Base-by-base conservation (phyloP, 1,284 basidiomycete genomes). In the Coriolopsis trogii region DNA sequence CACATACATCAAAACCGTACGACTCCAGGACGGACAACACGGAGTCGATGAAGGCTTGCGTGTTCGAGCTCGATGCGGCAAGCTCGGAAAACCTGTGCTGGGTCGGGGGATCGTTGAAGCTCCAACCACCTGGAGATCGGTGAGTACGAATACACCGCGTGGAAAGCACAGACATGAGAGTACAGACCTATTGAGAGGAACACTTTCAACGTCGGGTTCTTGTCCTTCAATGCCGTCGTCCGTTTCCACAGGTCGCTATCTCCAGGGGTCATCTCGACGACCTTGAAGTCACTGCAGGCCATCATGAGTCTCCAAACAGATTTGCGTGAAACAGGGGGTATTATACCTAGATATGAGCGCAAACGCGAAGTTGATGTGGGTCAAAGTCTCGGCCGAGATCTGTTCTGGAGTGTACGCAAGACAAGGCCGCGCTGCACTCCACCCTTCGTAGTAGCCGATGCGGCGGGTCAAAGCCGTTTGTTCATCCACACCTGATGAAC, bases 101-200 rank as follows among this genome's bases (percentile, higher is more conserved):
- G 1, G 59, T 61, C 6, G 59, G 59, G 3, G 58, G 58, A 40
- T 60, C 56, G 30, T 59, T 59, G 54, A 59, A 59, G 9, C 46
- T 23, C 55, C 55, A 55, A 15, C 42, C 42, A n/a, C n/a, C n/a
- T n/a, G n/a, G n/a, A n/a, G n/a, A n/a, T n/a, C n/a, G n/a, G n/a
- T n/a, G n/a, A n/a, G n/a, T n/a, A n/a, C n/a, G n/a, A n/a, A n/a
- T n/a, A n/a, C n/a, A n/a, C n/a, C n/a, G n/a, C n/a, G n/a, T n/a
- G n/a, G n/a, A n/a, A n/a, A n/a, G n/a, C n/a, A n/a, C n/a, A n/a
- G n/a, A n/a, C n/a, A n/a, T n/a, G n/a, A n/a, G n/a, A n/a, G n/a
- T n/a, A n/a, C n/a, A n/a, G n/a, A 5, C 56, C 56, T 16, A 61
- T 41, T 6, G 53, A 55, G 13, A 60, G 49, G 48, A 43, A 60